Evolutionary conservation across 1,284 basidiomycete genomes (phyloP), one percentile per base, ranked within the genome.

Genomic region (Sporisorium iseilematis-ciliati): DNA sequence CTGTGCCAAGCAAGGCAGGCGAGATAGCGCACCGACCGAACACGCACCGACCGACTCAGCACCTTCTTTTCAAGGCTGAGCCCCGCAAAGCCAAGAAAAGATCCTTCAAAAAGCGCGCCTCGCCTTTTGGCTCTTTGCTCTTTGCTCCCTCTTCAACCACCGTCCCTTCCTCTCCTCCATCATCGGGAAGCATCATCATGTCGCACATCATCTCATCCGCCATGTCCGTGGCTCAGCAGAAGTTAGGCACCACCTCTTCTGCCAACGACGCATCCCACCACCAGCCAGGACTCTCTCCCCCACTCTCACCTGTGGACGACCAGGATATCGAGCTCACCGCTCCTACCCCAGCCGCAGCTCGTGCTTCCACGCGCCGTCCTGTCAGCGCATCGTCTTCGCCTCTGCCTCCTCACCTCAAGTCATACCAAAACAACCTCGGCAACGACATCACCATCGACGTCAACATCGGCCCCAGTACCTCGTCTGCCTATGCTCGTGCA

Each of bases 271-370:
- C 61, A 25, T 16, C 61, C 29, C 51, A 63, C 23, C 78, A 81
- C 57, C 77, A 79, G 48, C 77, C 79, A 2, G 79, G 77, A 40
- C 65, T 67, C n/a, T 81, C 79, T 53, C 79, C 77, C 21, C 79
- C 79, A 21, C 68, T 79, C 42, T 72, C 67, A 16, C 65, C 76
- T 42, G 51, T 62, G 6, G 68, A 59, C 20, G 52, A 77, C 7
- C 67, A 70, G 31, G 72, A 77, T 42, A 77, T 77, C 23, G 75
- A 77, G 60, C 72, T 77, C 29, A 74, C 63, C 16, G 75, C 75
- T 29, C 75, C 75, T 18, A 55, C 63, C 12, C 65, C 50, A 12
- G 72, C 72, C 4, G 66, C 72, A 26, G 58, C 57, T 49, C 51
- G 57, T 45, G 35, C 59, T 5, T 31, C 50, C 7, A 4, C 52